Evolutionary conservation across 352 stramenopile genomes (phyloP).

Genomic region (Aphanomyces euteiches): DNA sequence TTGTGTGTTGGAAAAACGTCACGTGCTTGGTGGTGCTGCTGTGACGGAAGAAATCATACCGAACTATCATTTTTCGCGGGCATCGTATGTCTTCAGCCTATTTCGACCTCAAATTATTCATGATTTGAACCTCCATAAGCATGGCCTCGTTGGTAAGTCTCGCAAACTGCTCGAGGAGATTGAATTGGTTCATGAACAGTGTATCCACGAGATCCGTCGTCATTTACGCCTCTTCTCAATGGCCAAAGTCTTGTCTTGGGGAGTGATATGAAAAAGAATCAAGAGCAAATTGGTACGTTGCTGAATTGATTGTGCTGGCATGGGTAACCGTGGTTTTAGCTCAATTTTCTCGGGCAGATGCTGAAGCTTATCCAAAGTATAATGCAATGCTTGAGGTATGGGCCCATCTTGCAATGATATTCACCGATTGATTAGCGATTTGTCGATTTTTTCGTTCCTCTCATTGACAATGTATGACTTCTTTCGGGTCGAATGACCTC

Average conservation of each 20-base stretch:
- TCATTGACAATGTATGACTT: constrained; percentile 67
- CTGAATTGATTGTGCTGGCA: no score
- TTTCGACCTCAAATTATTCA: constrained; percentile 88
- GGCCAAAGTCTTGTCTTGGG: constrained; percentile 77
- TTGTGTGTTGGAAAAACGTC: constrained; percentile 82
- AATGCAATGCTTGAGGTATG: constrained; percentile 72
- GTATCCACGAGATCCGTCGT: constrained; percentile 76
- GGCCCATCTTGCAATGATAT: neutral
- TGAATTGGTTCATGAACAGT: constrained; percentile 35
- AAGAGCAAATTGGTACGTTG: constrained; percentile 59
- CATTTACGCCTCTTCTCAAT: constrained; percentile 81
- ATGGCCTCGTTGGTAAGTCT: constrained; percentile 65
- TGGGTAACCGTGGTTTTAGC: constrained; percentile 35
- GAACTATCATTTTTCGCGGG: constrained; percentile 87
- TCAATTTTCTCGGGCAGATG: constrained; percentile 79
- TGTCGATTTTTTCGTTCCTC: constrained; percentile 75
- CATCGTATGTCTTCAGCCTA: constrained; percentile 88
- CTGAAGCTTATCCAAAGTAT: constrained; percentile 77
- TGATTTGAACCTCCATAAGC: constrained; percentile 74
- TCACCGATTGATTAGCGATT: constrained; percentile 42
- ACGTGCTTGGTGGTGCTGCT: constrained; percentile 82
- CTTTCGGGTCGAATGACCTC: neutral
- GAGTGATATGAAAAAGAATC: constrained; percentile 67
- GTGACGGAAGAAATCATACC: constrained; percentile 90
- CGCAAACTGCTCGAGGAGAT: neutral